Evolutionary conservation across 345 rosid genomes (phyloP), one percentile per base, ranked within the genome.

Genomic region (Angophora floribunda): DNA sequence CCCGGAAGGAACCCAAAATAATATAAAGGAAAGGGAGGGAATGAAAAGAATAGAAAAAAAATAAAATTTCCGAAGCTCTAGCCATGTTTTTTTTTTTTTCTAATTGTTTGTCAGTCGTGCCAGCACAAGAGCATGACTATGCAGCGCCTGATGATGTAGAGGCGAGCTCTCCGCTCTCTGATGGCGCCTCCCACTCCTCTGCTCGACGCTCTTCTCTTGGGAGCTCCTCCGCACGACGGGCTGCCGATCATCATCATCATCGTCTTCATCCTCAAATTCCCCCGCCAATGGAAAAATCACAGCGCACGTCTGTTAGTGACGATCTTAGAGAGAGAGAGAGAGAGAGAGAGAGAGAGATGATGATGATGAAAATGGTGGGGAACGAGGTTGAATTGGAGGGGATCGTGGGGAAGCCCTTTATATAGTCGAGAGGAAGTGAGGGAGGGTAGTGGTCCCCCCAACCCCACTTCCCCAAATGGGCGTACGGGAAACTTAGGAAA

Each of bases 91-190:
- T 22, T 21, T 17, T 45, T 28, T 7, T 26, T 26, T 11, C 65
- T 59, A 52, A 13, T 26, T 26, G 13, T 0, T 7, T 0, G 51
- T 91, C 86, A 96, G 70, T 96, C 99, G 91, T 89, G 90, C 90
- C 90, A 89, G 63, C 88, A 89, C 26, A 89, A 80, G 14, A 89
- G 90, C 88, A 89, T 97, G 89, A 96, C 96, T 2, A 97, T 97
- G 87, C 99, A 96, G 88, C 98, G 95, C 88, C 97, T 91, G 41
- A 97, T 96, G 41, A 97, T 96, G 88, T 97, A 97, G 87, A 96
- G 95, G 90, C 91, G 92, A 28, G 98, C 98, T 92, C 94, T 96
- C 90, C 95, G 99, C 89, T 97, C 98, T 91, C 94, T 91, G 11
- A 96, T 94, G 85, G 91, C 95, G 82, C 95, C 93, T 61, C 98